phyloP scores from a whole-genome alignment of 2,329 filamentous ascomycete species.

The Aspergillus floridensis region DNA sequence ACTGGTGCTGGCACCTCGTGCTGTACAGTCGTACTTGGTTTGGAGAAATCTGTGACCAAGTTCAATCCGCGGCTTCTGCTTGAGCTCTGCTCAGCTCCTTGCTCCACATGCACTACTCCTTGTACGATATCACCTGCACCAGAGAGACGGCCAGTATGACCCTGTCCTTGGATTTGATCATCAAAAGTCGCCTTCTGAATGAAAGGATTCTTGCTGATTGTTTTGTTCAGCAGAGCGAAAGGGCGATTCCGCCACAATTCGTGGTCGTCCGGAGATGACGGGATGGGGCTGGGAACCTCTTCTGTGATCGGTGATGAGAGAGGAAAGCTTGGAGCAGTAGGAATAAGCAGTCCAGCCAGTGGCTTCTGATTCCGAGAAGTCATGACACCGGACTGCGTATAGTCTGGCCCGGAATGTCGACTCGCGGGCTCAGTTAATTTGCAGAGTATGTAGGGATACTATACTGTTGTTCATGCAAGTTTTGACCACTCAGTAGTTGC shows the following conservation, averaged over 20 bases:
- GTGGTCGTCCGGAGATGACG: conserved; percentile 32
- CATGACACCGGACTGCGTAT: conserved; percentile 19
- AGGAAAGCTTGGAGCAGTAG: conserved; percentile 37
- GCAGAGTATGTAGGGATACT: not conserved
- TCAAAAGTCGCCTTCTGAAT: conserved; percentile 5
- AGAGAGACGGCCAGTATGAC: conserved; percentile 14
- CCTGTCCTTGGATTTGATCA: not conserved
- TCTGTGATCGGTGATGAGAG: conserved; percentile 45
- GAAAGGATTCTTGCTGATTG: conserved; percentile 20
- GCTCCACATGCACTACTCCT: not conserved
- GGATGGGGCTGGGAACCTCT: conserved; percentile 40
- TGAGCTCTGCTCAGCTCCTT: conserved; percentile 20
- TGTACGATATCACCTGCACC: not conserved
- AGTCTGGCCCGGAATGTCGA: not conserved
- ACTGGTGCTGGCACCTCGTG: conserved; percentile 14
- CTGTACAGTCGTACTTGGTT: conserved; percentile 14
- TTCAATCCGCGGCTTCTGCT: conserved; percentile 41
- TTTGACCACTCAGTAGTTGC: not conserved
- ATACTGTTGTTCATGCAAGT: not conserved
- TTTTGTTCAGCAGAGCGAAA: conserved; percentile 32
- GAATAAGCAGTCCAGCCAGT: conserved; percentile 31
- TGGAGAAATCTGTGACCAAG: conserved; percentile 43
- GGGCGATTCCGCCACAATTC: conserved; percentile 28
- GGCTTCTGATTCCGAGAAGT: conserved; percentile 21
- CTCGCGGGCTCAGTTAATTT: not conserved